A percentile compares a stretch with the other conserved stretches of the same genome.
Conservation (phyloP, 345 rosid genomes). For the Schrenkiella parvula region DNA sequence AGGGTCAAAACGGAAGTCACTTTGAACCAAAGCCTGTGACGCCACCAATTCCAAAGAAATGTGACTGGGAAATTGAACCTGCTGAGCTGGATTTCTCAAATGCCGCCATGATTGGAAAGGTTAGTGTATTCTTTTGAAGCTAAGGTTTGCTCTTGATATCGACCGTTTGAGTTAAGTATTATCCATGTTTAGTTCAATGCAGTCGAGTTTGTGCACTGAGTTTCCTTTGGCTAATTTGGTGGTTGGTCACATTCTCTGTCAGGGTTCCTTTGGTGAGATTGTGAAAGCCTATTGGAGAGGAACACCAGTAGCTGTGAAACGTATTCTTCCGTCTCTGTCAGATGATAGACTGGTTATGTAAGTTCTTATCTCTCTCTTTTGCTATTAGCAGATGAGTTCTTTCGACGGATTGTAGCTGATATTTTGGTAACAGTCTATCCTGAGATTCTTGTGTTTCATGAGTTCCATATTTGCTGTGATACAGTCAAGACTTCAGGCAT, state of each 20-base stretch:
- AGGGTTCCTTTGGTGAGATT: slow-evolving; percentile 99
- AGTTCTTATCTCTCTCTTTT: slow-evolving; percentile 27
- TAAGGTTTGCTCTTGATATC: background rate
- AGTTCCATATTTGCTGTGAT: slow-evolving; percentile 7
- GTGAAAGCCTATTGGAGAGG: slow-evolving; percentile 95
- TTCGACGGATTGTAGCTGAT: background rate
- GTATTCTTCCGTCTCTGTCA: slow-evolving; percentile 95
- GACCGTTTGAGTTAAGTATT: background rate
- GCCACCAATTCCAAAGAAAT: slow-evolving; percentile 92
- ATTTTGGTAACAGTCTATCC: background rate
- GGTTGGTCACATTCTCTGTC: slow-evolving; percentile 16
- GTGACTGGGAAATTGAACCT: slow-evolving; percentile 99
- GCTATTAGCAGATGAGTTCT: background rate
- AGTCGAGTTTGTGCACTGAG: background rate
- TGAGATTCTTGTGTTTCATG: background rate
- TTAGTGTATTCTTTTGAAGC: slow-evolving; percentile 25
- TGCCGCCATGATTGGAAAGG: slow-evolving; percentile 84
- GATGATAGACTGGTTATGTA: slow-evolving; percentile 99
- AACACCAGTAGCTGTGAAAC: slow-evolving; percentile 95
- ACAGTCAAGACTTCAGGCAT: slow-evolving; percentile 99
- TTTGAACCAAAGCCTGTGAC: slow-evolving; percentile 95
- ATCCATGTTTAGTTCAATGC: background rate
- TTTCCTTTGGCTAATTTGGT: slow-evolving; percentile 27
- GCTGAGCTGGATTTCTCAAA: slow-evolving; percentile 89
- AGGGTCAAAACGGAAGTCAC: slow-evolving; percentile 99